Percentiles rank a stretch among this genome's conserved stretches.
Conservation (phyloP, 1,284 basidiomycete genomes). For the Apiotrichum porosum region DNA sequence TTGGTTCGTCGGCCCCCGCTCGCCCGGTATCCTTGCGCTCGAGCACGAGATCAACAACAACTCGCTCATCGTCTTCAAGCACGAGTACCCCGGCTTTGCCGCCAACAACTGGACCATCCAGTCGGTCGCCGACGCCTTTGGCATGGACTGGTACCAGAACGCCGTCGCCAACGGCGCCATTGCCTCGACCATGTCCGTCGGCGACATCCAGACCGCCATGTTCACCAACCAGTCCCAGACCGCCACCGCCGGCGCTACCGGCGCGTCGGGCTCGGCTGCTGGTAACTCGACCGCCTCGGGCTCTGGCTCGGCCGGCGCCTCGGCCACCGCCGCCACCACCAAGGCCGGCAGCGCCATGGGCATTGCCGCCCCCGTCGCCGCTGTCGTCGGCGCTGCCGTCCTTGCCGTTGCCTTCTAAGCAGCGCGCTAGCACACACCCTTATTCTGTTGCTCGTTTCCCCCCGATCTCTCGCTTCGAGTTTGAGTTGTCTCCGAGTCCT, state of each 20-base stretch:
- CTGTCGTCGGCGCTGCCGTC: slow-evolving; percentile 2
- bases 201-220: slow-evolving; percentile 5
- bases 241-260: neutral
- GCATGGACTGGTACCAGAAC: slow-evolving; percentile 42
- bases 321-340: neutral
- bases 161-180: slow-evolving; percentile 24
- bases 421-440: too few species aligned
- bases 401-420: slow-evolving; percentile 7
- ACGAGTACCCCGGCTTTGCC: slow-evolving; percentile 28
- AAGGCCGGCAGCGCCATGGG: neutral
- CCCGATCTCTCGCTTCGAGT: too few species aligned
- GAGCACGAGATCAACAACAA: slow-evolving; percentile 40
- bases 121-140: slow-evolving; percentile 39
- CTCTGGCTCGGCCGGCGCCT: neutral
- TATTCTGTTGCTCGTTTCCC: too few species aligned
- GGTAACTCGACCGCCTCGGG: neutral
- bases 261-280: neutral
- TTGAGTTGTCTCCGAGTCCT: too few species aligned
- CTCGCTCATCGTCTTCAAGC: slow-evolving; percentile 35
- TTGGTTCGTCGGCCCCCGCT: slow-evolving; percentile 29
- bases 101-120: slow-evolving; percentile 38
- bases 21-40: slow-evolving; percentile 36
- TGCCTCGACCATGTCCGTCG: slow-evolving; percentile 29
- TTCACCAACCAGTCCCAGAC: neutral
- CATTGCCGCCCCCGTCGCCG: slow-evolving; percentile 1